Base-by-base conservation (phyloP, 2,329 filamentous ascomycete species). In the Aspergillus sp. region DNA sequence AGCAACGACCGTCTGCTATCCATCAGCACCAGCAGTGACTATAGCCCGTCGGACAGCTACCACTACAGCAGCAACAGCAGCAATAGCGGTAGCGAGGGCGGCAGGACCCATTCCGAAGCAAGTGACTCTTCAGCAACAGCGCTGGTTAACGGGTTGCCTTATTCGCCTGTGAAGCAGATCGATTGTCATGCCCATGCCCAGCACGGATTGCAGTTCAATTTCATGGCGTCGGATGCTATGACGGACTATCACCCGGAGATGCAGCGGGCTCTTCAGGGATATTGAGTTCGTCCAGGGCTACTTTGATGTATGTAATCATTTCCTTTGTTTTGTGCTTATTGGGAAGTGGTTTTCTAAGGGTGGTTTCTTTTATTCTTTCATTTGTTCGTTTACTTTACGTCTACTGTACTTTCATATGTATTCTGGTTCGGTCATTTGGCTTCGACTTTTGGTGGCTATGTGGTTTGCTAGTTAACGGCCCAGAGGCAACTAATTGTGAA, bases 61-160 rank as follows among this genome's bases (percentile, higher is more conserved):
- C 65, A 64, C 44, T 74, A 72, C 52, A 63, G 59, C 39, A 30
- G 25, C 25, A 30, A 30, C 10, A 10, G 25, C 37, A 62, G 61
- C 37, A 12, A 15, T n/a, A 37, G 37, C 17, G 61, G 61, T 30
- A 62, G 58, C 9, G 62, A 58, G 45, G 55, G 58, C 27, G 58
- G 57, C 17, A 69, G 66, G 48, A 56, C 58, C 17, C 58, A 59
- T 30, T 64, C 64, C 3, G 49, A 58, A 2, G 44, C 50, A 9
- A 56, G 54, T 3, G 50, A 58, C 12, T 45, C 61, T 3, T 59
- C 55, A 27, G 61, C 64, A 12, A 58, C 58, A 5, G 65, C 62
- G 1, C 53, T 74, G 5, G 60, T 73, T 25, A 74, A 62, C 38
- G 72, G 71, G 2, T 59, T 71, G 25, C 58, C 57, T 13, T 75